Conservation (phyloP, 306 rosid species). For the Inga leiocalycina region DNA sequence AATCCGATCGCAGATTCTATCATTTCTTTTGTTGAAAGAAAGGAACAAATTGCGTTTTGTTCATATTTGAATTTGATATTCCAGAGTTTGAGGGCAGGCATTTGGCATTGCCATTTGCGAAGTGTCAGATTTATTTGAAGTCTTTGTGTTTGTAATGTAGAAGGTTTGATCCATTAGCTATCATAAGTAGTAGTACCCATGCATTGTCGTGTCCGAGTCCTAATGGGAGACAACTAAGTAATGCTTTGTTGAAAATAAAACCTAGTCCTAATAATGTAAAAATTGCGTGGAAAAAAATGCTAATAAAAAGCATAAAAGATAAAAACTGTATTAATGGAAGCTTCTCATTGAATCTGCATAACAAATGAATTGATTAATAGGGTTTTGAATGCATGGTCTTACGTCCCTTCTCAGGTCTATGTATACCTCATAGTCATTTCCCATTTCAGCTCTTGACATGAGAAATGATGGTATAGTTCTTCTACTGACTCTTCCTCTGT, state of each 20-base stretch:
- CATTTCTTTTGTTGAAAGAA: not conserved
- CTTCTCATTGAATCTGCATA: not conserved
- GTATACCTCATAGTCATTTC: not conserved
- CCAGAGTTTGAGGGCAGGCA: not conserved
- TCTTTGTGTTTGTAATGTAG: slow-evolving; percentile 8
- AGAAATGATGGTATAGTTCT: not conserved
- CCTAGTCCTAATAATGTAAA: not conserved
- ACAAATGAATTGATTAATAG: not conserved
- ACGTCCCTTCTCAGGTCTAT: not conserved
- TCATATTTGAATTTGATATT: not conserved
- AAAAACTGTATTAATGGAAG: not conserved
- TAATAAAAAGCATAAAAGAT: not conserved
- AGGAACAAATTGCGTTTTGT: not conserved
- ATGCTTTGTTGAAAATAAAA: not conserved
- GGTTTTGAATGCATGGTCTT: not conserved
- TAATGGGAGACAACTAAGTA: not conserved
- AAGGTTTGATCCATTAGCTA: not conserved
- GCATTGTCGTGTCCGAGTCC: not conserved
- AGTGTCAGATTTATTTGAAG: not conserved
- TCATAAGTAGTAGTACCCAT: not conserved
- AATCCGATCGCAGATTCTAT: not conserved
- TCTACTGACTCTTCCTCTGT: not conserved
- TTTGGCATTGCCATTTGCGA: not conserved
- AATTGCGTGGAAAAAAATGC: not conserved
- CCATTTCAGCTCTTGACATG: not conserved